These are phyloP conservation scores for Orobanche coerulescens DNA, from an alignment of 257 asterid genomes.

Conservation along the genomic window DNA sequence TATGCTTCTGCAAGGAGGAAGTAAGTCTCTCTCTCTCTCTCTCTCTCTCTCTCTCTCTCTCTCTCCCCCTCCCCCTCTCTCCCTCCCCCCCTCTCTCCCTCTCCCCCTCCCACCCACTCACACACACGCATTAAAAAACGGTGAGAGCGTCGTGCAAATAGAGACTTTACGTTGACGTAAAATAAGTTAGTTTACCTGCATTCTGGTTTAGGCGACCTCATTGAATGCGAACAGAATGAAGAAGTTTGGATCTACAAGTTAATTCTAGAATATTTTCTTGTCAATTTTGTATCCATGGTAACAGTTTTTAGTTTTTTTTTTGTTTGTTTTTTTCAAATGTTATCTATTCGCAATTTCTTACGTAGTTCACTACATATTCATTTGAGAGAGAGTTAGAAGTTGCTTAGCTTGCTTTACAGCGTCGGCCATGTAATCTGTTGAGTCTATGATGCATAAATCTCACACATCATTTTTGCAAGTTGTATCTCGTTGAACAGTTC, in stretches of 20 bases:
- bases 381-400: background rate
- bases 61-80: constrained; percentile 23
- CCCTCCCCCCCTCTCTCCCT: constrained; percentile 23
- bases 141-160: too few species aligned
- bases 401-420: constrained; percentile 1
- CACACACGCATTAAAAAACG: background rate
- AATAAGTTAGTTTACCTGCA: background rate
- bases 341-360: background rate
- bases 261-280: background rate
- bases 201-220: background rate
- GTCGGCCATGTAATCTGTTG: background rate
- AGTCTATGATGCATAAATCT: constrained; percentile 7
- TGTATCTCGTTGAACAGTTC: background rate
- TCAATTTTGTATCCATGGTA: background rate
- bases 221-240: too few species aligned
- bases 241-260: background rate
- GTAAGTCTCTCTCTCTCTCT: constrained; percentile 39
- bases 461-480: background rate
- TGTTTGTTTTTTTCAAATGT: background rate
- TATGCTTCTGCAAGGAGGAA: constrained; percentile 90
- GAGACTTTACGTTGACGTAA: background rate
- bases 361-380: background rate
- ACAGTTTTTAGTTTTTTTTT: background rate
- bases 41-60: too few species aligned
- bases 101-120: constrained; percentile 23